Evolutionary conservation across 2,329 filamentous ascomycete species (phyloP), one percentile per base, ranked within the genome.

Genomic region (Fusarium miscanthi): DNA sequence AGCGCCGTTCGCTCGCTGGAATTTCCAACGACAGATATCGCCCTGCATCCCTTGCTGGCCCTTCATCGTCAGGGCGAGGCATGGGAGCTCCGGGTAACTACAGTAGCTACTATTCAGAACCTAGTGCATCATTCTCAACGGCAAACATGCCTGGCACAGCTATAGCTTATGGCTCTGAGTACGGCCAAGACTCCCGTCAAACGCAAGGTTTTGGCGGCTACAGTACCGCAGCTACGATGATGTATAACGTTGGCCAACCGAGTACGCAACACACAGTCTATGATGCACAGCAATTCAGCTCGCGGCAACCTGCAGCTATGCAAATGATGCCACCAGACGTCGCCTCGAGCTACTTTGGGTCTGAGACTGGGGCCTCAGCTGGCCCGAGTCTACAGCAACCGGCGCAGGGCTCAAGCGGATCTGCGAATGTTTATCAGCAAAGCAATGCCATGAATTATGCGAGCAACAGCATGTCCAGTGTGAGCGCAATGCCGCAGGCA

Each of bases 241-340:
- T 96, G 88, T 97, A 97, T 85, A 91, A 91, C 84, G 92, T 95
- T 78, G 85, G 87, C 79, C 90, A 91, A 80, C 85, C 90, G 78
- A 85, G 84, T 69, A 84, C 86, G 72, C 88, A 89, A 83, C 85
- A 85, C 83, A 81, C 89, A 84, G 86, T 92, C 83, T 97, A 97
- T 84, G 93, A 95, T 82, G 85, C 90, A 79, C 89, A 91, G 80
- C 91, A 91, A 79, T 97, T 94, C 84, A 88, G 91, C 78, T 85
- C 90, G 76, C 91, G 92, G 85, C 93, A 94, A 80, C 89, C 92
- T 83, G 90, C 92, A 86, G 89, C 88, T 69, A 89, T 96, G 84
- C 92, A 94, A 81, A 93, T 94, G 84, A 86, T 89, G 81, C 73
- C 80, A 42, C 79, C 79, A 11, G 81, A 82, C 56, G 80, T 82